These are phyloP conservation scores for Talaromyces verruculosus DNA, from an alignment of 2,329 filamentous ascomycete species.

Conservation along the genomic window DNA sequence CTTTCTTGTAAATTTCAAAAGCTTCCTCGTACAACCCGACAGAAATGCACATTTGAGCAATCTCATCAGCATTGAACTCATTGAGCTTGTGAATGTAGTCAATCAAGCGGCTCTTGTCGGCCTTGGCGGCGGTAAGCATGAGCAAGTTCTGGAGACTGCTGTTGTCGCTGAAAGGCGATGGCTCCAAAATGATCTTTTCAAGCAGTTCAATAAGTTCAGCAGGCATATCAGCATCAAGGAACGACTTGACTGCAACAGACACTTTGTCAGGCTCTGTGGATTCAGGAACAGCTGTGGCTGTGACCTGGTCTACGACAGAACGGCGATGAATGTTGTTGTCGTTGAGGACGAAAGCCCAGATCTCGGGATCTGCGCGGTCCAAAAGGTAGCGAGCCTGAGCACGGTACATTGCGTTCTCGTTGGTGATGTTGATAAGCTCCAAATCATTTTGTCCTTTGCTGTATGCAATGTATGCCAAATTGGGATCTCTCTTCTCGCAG, in stretches of 20 bases:
- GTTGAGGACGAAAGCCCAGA: conserved; percentile 93
- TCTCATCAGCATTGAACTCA: conserved; percentile 87
- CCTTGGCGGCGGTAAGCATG: conserved; percentile 94
- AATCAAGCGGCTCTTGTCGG: conserved; percentile 91
- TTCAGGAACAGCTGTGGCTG: conserved; percentile 89
- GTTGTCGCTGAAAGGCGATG: conserved; percentile 98
- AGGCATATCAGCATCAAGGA: conserved; percentile 87
- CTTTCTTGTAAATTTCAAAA: conserved; percentile 98
- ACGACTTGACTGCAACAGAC: conserved; percentile 87
- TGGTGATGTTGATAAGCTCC: conserved; percentile 95
- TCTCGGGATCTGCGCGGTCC: conserved; percentile 81
- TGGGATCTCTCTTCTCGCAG: conserved; percentile 97
- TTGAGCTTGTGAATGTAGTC: conserved; percentile 92
- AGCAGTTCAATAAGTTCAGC: conserved; percentile 93
- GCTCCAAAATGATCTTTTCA: conserved; percentile 99
- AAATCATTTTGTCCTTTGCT: conserved; percentile 96
- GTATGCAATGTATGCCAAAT: conserved; percentile 92
- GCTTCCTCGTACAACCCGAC: conserved; percentile 95
- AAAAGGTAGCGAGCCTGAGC: conserved; percentile 94
- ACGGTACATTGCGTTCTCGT: conserved; percentile 99
- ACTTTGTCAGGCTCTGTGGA: conserved; percentile 92
- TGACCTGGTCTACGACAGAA: conserved; percentile 93
- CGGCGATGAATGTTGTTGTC: conserved; percentile 94
- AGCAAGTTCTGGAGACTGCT: conserved; percentile 93
- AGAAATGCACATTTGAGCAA: conserved; percentile 87